Percentiles rank a stretch among this genome's conserved stretches.
Conservation (phyloP, 2,329 filamentous ascomycete genomes). For the Scytalidium lignicola region DNA sequence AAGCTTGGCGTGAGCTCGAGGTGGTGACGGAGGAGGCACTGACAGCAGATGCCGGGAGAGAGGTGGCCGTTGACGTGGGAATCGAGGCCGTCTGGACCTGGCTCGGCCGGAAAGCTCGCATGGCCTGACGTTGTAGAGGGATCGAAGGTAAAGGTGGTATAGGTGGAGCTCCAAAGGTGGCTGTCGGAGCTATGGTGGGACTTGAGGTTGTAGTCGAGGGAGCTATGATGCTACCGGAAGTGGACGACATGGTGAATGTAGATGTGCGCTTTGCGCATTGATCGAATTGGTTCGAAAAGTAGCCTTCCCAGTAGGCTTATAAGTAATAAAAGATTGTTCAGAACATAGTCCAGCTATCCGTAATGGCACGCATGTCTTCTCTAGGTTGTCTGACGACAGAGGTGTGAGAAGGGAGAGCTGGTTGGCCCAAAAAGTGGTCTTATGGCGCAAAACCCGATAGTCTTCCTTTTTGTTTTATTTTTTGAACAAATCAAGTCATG, state of each 20-base stretch:
- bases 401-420: not conserved
- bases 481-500: not conserved
- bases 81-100: constrained; percentile 27
- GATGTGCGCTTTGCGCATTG: not conserved
- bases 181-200: constrained; percentile 12
- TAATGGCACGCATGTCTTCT: constrained; percentile 23
- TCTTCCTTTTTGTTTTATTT: not conserved
- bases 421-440: not conserved
- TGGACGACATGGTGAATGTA: not conserved
- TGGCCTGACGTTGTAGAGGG: constrained; percentile 9
- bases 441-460: not conserved
- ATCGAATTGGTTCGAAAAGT: not conserved
- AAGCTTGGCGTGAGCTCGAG: constrained; percentile 50
- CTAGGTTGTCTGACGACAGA: constrained; percentile 2
- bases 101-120: constrained; percentile 11
- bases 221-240: not conserved
- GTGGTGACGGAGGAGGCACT: constrained; percentile 50
- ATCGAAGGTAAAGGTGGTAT: constrained; percentile 6
- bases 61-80: constrained; percentile 26
- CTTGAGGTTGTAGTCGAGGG: constrained; percentile 11
- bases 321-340: constrained; percentile 11
- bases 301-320: not conserved
- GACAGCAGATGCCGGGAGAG: constrained; percentile 46
- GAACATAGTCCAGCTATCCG: constrained; percentile 14
- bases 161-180: constrained; percentile 7